Base-by-base conservation (phyloP, 352 stramenopile species). In the Phytophthora sp. region DNA sequence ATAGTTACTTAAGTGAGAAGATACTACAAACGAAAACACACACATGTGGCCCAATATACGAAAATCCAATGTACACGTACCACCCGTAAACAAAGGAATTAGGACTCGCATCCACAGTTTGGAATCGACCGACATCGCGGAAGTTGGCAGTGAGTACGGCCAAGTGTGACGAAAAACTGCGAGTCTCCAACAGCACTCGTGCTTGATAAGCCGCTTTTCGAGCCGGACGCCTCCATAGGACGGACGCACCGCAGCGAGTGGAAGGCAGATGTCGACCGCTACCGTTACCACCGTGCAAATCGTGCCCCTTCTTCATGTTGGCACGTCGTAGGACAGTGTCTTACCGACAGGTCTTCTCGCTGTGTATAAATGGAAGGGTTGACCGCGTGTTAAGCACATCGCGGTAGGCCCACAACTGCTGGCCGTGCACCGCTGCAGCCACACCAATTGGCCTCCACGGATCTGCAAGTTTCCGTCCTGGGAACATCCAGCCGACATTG, bases 401-500 rank as follows among this genome's bases (percentile, higher is more conserved):
- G 21, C 16, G n/a, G 9, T 29, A n/a, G n/a, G n/a, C n/a, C n/a
- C n/a, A n/a, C 26, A 56, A 56, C 24, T 57, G 36, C 53, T 33
- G 26, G 15, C 18, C n/a, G 7, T 12, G 20, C 6, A 44, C 36
- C 16, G 12, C 6, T 49, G 26, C 31, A 49, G 23, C 56, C 42
- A 56, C 47, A 13, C 9, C 35, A 24, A 15, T 38, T 44, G 16
- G 36, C 16, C 6, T 44, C 23, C 9, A n/a, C n/a, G n/a, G n/a
- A n/a, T n/a, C n/a, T n/a, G n/a, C n/a, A n/a, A n/a, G n/a, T n/a
- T n/a, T n/a, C n/a, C n/a, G 20, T 24, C 36, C 36, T 23, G 16
- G 36, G 29, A 64, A 58, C 57, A 58, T 66, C 38, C 41, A 62
- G 51, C 59, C 50, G 59, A 31, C 33, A 41, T 41, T 18, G 33